Evolutionary conservation across 139 green algal genomes (phyloP), one percentile per base, ranked within the genome.

Genomic region (Volvox reticuliferus): DNA sequence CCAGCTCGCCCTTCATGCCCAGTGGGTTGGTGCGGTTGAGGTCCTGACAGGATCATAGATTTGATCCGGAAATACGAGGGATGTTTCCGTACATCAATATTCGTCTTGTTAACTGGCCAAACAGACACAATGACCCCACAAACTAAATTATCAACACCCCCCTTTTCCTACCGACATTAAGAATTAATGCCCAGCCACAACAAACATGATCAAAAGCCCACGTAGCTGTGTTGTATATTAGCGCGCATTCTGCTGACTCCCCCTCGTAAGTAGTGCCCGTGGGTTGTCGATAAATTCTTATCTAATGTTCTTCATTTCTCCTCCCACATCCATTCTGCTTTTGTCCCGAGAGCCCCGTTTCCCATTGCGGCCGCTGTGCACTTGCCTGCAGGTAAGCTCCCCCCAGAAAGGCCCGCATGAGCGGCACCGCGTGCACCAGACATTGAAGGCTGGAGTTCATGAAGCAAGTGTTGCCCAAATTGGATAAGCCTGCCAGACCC

Each of bases 381-480:
- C 86, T 3, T 75, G 61, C 73, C 75, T 69, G 30, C 26, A 80
- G 44, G 78, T 91, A 91, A 12, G 63, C 63, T 63, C 65, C 68
- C 19, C 88, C 88, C 68, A 94, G 77, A 92, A 99, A 99, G 37
- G 92, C 94, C 13, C 93, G 80, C 94, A 98, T 95, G 13, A 99
- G 93, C 24, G 95, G 95, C 85, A 95, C 92, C 20, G 93, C 97
- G 92, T 99, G 98, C 21, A 93, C 88, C 50, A 99, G 95, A 96
- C 98, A 99, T 96, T 99, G 98, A 92, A 99, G 91, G 78, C 86
- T 84, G 86, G 86, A 96, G 96, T 99, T 99, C 97, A 99, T 98
- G 95, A 99, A 99, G 94, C 97, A 99, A 0, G 97, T 99, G 94
- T 99, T 99, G 81, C 97, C 97, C 85, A 98, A 93, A 92, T 99